phyloP scores from a whole-genome alignment of 148 eudicot species.

The Tetragonia tetragonoides region DNA sequence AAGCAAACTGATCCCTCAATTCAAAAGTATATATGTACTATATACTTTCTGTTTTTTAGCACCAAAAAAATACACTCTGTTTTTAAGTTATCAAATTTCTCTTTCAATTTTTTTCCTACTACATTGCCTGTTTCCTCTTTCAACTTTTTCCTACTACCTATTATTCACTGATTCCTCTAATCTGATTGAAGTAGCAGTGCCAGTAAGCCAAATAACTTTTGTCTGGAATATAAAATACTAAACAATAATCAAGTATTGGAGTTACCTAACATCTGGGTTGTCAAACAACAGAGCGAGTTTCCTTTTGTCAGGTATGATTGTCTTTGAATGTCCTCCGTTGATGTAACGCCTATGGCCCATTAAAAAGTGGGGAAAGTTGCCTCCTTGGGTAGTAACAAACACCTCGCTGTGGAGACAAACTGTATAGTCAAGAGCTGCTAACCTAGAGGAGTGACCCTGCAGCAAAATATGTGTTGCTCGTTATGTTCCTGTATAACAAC shows the following conservation, averaged over 20 bases:
- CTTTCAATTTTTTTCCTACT: background rate
- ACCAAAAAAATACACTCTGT: too few species aligned
- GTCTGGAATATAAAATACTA: background rate
- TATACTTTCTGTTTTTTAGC: background rate
- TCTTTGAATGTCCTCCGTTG: conserved; percentile 87
- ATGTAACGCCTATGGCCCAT: conserved; percentile 93
- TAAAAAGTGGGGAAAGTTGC: conserved; percentile 95
- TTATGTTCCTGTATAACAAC: background rate
- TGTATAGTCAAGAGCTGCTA: conserved; percentile 97
- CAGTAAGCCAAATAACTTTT: background rate
- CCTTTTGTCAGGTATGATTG: conserved; percentile 86
- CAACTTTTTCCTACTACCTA: background rate
- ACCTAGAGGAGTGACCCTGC: conserved; percentile 89
- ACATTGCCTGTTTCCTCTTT: background rate
- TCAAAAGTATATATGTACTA: background rate
- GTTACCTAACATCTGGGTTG: conserved; percentile 80
- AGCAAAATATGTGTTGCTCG: background rate
- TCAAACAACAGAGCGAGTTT: conserved; percentile 81
- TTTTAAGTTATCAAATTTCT: background rate
- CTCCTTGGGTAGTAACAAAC: conserved; percentile 95
- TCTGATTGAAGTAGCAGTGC: background rate
- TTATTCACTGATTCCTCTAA: background rate
- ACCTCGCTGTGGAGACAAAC: conserved; percentile 95
- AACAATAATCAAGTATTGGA: background rate
- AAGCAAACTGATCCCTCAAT: background rate